Evolutionary conservation across 75 land plant genomes (phyloP).

Genomic region (Sequoia sempervirens): DNA sequence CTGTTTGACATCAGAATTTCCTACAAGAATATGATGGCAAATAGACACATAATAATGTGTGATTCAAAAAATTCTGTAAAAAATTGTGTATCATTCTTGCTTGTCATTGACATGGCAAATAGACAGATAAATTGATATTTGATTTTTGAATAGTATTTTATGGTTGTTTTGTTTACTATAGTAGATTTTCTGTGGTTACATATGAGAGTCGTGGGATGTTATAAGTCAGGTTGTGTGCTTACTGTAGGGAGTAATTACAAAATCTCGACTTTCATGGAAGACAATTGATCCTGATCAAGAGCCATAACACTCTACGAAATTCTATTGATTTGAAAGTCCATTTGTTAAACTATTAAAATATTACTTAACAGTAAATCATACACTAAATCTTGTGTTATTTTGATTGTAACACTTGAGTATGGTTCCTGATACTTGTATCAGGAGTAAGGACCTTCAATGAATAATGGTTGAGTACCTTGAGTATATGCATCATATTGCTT

Average conservation of each 20-base stretch:
- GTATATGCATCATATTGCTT: not conserved
- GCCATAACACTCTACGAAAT: not conserved
- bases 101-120: too few species aligned
- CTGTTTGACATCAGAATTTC: too few species aligned
- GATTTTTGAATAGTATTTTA: too few species aligned
- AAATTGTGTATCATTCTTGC: too few species aligned
- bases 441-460: not conserved
- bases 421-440: too few species aligned
- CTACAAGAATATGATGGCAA: too few species aligned
- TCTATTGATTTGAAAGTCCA: not conserved
- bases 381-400: not conserved
- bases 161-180: too few species aligned
- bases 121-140: too few species aligned
- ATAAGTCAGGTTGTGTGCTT: not conserved
- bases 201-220: not conserved
- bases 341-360: not conserved
- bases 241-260: not conserved
- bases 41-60: too few species aligned
- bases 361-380: not conserved
- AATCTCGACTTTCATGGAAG: not conserved
- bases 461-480: not conserved
- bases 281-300: not conserved
- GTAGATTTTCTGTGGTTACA: too few species aligned
- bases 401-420: too few species aligned
- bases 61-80: too few species aligned